Conservation (phyloP, 2,329 filamentous ascomycete species). For the Aureobasidium sp. region DNA sequence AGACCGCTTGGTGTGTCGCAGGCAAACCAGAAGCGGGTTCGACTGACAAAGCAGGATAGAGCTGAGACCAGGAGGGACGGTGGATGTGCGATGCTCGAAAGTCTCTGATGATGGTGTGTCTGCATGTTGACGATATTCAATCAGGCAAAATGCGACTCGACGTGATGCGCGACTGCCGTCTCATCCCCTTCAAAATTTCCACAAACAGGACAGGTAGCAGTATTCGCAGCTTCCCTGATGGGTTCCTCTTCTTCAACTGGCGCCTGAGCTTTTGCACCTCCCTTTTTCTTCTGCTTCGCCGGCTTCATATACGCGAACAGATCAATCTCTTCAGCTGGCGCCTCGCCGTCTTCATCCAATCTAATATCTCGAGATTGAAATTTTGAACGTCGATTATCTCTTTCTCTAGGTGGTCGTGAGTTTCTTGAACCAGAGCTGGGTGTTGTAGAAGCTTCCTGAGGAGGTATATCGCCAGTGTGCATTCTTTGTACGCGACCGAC, state of each 20-base stretch:
- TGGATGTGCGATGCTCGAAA: too few relatives aligned
- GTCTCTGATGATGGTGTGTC: not conserved
- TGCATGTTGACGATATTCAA: not conserved
- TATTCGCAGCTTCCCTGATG: slow-evolving; percentile 20
- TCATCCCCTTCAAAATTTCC: slow-evolving; percentile 61
- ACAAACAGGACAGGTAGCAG: slow-evolving; percentile 56
- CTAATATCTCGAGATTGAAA: slow-evolving; percentile 18
- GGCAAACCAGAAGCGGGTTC: too few relatives aligned
- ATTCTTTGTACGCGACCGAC: slow-evolving; percentile 68
- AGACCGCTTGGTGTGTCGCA: too few relatives aligned
- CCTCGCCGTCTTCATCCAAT: slow-evolving; percentile 26
- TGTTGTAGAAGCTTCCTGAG: slow-evolving; percentile 12
- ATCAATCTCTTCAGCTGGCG: slow-evolving; percentile 37
- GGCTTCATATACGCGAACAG: slow-evolving; percentile 47
- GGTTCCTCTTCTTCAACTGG: slow-evolving; percentile 16
- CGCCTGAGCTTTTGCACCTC: slow-evolving; percentile 20
- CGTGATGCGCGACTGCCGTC: slow-evolving; percentile 59
- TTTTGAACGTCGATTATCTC: slow-evolving; percentile 7
- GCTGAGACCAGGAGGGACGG: too few relatives aligned
- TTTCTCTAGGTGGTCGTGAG: not conserved
- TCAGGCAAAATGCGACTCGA: slow-evolving; percentile 50
- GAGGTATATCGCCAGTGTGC: slow-evolving; percentile 14
- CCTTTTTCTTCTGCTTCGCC: slow-evolving; percentile 27
- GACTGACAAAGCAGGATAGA: not conserved
- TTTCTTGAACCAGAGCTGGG: not conserved